Percentiles rank a stretch among this genome's conserved stretches.
These are phyloP conservation scores for Grosmannia huntii DNA, from an alignment of 2,329 filamentous ascomycete genomes.

Conservation along the genomic window DNA sequence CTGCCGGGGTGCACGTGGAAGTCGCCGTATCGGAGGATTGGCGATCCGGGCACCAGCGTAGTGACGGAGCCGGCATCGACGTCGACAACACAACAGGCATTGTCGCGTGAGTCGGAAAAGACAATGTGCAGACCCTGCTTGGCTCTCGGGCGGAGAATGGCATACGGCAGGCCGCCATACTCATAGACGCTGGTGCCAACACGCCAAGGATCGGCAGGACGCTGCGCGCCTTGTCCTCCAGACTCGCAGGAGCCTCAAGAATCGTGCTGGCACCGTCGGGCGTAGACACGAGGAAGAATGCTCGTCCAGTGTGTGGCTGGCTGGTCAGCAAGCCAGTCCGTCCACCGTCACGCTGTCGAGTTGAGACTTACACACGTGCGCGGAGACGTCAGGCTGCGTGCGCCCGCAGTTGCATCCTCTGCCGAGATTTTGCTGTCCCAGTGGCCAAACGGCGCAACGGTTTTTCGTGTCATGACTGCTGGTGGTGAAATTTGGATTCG, in stretches of 20 bases:
- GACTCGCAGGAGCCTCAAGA: constrained; percentile 24
- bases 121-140: constrained; percentile 20
- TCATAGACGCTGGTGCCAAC: constrained; percentile 36
- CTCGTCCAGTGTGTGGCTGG: constrained; percentile 13
- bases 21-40: constrained; percentile 29
- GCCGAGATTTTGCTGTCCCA: constrained; percentile 27
- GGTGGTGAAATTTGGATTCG: no score
- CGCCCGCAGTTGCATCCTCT: constrained; percentile 24
- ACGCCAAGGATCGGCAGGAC: constrained; percentile 30
- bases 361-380: constrained; percentile 20
- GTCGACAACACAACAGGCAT: constrained; percentile 29
- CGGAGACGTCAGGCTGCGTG: constrained; percentile 20
- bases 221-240: constrained; percentile 15
- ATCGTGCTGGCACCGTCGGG: constrained; percentile 30
- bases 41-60: constrained; percentile 17
- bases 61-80: constrained; percentile 22
- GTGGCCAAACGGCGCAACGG: constrained; percentile 21
- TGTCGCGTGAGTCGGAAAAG: constrained; percentile 30
- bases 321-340: no score
- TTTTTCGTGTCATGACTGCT: constrained; percentile 10
- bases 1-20: constrained; percentile 25
- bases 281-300: constrained; percentile 25
- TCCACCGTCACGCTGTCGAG: background rate
- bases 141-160: constrained; percentile 17
- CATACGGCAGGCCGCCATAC: constrained; percentile 36